Evolutionary conservation across 805 yeast species (phyloP).

Genomic region (Wilhelminamyces savonicus): DNA sequence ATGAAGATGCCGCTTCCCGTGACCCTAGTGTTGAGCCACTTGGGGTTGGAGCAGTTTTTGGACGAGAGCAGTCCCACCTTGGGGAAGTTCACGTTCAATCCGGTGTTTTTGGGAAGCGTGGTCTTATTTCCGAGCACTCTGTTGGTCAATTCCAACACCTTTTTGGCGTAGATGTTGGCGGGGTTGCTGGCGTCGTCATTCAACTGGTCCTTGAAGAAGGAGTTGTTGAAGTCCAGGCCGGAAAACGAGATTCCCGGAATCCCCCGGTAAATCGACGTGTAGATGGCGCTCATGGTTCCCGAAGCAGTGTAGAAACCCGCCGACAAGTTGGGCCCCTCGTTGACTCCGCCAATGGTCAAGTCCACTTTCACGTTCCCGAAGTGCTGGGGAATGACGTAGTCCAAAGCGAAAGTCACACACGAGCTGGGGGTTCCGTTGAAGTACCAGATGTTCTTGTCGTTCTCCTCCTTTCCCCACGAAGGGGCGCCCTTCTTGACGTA

Average conservation of each 20-base stretch:
- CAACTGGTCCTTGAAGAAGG: conserved; percentile 17
- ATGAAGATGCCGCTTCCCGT: conserved; percentile 31
- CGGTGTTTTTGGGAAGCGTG: conserved; percentile 15
- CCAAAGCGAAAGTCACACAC: conserved; percentile 20
- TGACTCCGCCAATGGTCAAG: conserved; percentile 22
- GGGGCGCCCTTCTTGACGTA: conserved; percentile 45
- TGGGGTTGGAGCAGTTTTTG: conserved; percentile 35
- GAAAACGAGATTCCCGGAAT: conserved; percentile 20
- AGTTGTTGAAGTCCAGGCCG: conserved; percentile 19
- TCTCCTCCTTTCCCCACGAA: conserved; percentile 48
- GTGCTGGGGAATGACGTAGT: conserved; percentile 16
- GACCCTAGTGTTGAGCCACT: conserved; percentile 39
- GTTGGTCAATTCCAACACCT: conserved; percentile 18
- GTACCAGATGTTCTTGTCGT: conserved; percentile 26
- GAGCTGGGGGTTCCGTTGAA: conserved; percentile 23
- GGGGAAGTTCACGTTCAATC: conserved; percentile 22
- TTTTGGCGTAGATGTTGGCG: conserved; percentile 18
- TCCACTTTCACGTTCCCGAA: conserved; percentile 15
- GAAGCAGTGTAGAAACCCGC: conserved; percentile 21
- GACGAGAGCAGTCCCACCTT: conserved; percentile 2
- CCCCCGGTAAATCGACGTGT: conserved; percentile 19
- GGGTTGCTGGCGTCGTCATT: conserved; percentile 13
- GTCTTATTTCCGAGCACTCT: conserved; percentile 10
- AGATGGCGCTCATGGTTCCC: conserved; percentile 21
- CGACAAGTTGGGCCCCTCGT: conserved; percentile 22